A percentile compares a stretch with the other conserved stretches of the same genome.
Evolutionary conservation across 768 basidiomycete species (phyloP).

Genomic region (Chalciporus piperatus): DNA sequence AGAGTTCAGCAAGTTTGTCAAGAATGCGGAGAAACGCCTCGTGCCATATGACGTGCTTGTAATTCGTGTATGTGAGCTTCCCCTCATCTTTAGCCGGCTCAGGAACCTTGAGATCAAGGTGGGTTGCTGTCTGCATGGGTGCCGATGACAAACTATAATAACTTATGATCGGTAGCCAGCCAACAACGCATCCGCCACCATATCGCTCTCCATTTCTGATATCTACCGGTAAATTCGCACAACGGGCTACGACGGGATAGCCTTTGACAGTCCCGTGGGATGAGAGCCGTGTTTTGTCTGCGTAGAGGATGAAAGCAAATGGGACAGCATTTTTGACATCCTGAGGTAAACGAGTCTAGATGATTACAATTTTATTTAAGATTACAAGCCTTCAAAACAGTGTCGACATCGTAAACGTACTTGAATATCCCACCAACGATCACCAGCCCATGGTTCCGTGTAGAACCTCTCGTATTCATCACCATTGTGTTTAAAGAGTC

Average conservation of each 20-base stretch:
- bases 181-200: slow-evolving; percentile 16
- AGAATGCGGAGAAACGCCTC: slow-evolving; percentile 6
- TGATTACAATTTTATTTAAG: neutral
- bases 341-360: neutral
- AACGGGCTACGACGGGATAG: slow-evolving; percentile 15
- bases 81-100: neutral
- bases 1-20: slow-evolving; percentile 6
- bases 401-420: slow-evolving; percentile 17
- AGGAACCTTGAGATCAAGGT: neutral
- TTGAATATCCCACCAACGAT: slow-evolving; percentile 37
- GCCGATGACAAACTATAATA: neutral
- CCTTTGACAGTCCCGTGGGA: slow-evolving; percentile 19
- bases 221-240: slow-evolving; percentile 15
- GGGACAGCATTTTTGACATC: neutral
- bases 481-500: slow-evolving; percentile 27
- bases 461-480: slow-evolving; percentile 25
- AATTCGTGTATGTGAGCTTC: slow-evolving; percentile 10
- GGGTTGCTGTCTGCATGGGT: neutral
- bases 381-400: neutral
- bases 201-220: slow-evolving; percentile 14
- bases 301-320: slow-evolving; percentile 14
- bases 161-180: slow-evolving; percentile 18
- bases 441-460: slow-evolving; percentile 37
- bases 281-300: slow-evolving; percentile 17
- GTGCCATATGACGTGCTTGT: slow-evolving; percentile 24